Conservation (phyloP, 1,284 basidiomycete genomes). For the Ceratobasidium sp. region DNA sequence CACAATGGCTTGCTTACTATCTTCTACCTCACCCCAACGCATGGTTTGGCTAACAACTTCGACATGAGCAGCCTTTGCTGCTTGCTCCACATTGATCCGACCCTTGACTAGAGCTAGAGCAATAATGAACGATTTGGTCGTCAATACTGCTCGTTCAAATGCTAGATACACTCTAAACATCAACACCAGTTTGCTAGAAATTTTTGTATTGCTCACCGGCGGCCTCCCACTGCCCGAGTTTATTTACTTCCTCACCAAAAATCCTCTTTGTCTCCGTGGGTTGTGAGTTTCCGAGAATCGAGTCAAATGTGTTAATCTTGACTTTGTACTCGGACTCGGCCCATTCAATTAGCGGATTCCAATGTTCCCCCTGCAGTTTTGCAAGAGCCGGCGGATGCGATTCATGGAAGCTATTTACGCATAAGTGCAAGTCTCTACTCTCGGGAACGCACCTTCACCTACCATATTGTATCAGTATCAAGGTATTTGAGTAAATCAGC, state of each 20-base stretch:
- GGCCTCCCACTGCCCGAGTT: constrained; percentile 82
- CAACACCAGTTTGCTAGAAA: background rate
- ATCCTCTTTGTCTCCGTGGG: constrained; percentile 66
- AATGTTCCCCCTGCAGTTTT: constrained; percentile 82
- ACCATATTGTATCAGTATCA: constrained; percentile 97
- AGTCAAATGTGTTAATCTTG: constrained; percentile 70
- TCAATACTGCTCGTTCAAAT: constrained; percentile 89
- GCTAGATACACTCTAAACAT: constrained; percentile 57
- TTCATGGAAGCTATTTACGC: constrained; percentile 77
- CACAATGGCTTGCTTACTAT: constrained; percentile 69
- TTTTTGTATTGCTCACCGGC: constrained; percentile 65
- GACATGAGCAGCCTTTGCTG: constrained; percentile 84
- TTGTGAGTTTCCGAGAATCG: constrained; percentile 72
- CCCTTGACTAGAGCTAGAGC: constrained; percentile 83
- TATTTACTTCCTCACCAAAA: constrained; percentile 63
- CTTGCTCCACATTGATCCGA: constrained; percentile 80
- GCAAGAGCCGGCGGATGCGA: constrained; percentile 78
- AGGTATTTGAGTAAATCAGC: constrained; percentile 84
- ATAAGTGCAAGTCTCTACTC: constrained; percentile 3
- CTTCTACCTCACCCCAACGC: constrained; percentile 98
- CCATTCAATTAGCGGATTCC: constrained; percentile 90
- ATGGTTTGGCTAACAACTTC: constrained; percentile 96
- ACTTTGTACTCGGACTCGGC: constrained; percentile 68
- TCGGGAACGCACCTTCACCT: constrained; percentile 43
- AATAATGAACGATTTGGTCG: constrained; percentile 91